Evolutionary conservation across 257 asterid genomes (phyloP).

Genomic region (Solanum arcanum): DNA sequence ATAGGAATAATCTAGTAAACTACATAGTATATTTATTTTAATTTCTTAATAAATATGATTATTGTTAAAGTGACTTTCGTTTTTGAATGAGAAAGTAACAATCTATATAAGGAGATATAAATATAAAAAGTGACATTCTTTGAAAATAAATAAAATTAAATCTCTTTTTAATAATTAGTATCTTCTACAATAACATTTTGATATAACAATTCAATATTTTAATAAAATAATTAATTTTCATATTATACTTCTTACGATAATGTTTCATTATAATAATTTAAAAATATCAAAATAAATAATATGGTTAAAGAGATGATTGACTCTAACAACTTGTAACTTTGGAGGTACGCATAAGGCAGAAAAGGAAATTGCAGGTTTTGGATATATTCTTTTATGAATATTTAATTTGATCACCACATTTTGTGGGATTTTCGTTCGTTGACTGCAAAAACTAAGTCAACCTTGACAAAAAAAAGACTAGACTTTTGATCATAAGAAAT

Average conservation of each 20-base stretch:
- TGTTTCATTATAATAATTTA: background rate
- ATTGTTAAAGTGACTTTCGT: fast-evolving
- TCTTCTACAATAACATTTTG: background rate
- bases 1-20: too few relatives aligned
- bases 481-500: background rate
- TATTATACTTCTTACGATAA: background rate
- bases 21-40: background rate
- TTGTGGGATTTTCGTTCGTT: background rate
- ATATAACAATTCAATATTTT: background rate
- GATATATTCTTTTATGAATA: background rate
- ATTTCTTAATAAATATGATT: background rate
- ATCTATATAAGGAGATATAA: background rate
- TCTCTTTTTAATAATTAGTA: background rate
- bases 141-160: background rate
- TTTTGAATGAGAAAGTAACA: background rate
- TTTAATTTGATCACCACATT: background rate
- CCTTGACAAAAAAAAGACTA: background rate
- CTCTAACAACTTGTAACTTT: background rate
- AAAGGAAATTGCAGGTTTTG: background rate
- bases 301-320: background rate
- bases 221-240: background rate
- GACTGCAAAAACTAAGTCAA: background rate
- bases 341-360: background rate
- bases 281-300: background rate
- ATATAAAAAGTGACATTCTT: background rate